Percentiles rank a stretch among this genome's conserved stretches.
Evolutionary conservation across 1,139 yeast genomes (phyloP).

Genomic region (Diutina rugosa): DNA sequence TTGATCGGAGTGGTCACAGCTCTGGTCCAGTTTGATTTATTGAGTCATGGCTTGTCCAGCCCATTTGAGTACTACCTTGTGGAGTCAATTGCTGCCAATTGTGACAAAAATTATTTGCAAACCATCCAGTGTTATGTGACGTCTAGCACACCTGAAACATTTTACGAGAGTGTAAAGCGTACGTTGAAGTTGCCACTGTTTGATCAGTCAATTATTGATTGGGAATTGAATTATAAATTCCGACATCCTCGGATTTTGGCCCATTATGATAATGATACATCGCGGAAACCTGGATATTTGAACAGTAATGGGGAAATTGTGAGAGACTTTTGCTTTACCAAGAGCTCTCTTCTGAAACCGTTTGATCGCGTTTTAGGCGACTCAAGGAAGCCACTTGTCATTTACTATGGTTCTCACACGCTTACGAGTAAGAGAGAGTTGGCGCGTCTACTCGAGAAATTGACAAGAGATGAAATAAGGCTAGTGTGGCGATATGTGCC

Average conservation of each 20-base stretch:
- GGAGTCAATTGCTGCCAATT: background rate
- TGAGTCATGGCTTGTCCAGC: background rate
- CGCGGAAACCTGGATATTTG: slow-evolving; percentile 20
- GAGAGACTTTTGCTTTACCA: slow-evolving; percentile 29
- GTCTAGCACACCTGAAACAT: background rate
- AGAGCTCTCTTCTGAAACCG: slow-evolving; percentile 14
- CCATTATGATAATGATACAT: background rate
- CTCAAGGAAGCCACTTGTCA: slow-evolving; percentile 18
- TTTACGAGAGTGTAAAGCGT: background rate
- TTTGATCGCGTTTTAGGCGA: slow-evolving; percentile 52
- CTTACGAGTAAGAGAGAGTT: slow-evolving; percentile 39
- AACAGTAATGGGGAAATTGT: slow-evolving; percentile 19
- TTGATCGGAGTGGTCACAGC: background rate
- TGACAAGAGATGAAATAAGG: slow-evolving; percentile 51
- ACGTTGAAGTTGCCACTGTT: background rate
- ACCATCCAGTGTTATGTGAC: background rate
- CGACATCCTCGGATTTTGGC: background rate
- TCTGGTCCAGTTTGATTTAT: background rate
- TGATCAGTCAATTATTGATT: background rate
- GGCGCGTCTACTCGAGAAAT: slow-evolving; percentile 43
- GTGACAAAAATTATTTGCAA: background rate
- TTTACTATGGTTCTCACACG: slow-evolving; percentile 41
- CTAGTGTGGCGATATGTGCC: slow-evolving; percentile 68
- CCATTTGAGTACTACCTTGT: background rate
- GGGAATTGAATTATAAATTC: background rate